Base-by-base conservation (phyloP, 495 filamentous ascomycete genomes). In the Penicillium mononematosum region DNA sequence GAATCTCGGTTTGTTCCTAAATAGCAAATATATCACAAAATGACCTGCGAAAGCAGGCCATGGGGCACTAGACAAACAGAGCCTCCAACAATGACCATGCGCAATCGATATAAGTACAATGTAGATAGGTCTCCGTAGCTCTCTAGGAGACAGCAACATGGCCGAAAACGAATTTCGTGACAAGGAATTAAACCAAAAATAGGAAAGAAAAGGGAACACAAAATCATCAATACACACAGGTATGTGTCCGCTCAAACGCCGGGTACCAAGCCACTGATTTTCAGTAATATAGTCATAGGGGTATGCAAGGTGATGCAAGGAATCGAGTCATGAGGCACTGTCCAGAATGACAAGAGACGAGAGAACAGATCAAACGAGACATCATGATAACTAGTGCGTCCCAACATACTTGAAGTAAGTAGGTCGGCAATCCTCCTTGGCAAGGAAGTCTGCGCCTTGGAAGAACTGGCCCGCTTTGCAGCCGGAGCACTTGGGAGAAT, bases 381-480 rank as follows among this genome's bases (percentile, higher is more conserved):
- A 34, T 1, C 45, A 36, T 57, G 50, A 47, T 27, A 53, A 48
- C 76, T 67, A 97, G 69, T 85, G 84, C 78, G 88, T 91, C 48
- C 92, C 90, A 25, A 88, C 90, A 70, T 87, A 91, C 75, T 96
- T 92, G 79, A 99, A 99, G 86, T 95, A 99, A 69, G 90, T 91
- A 29, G 92, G 90, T 51, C 95, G 81, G 75, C 95, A 99, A 73
- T 99, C 95, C 67, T 99, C 95, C 69, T 87, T 87, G 60, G 89
- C 80, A 24, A 99, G 76, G 72, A 81, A 96, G 29, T 81, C 72
- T 59, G 90, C 92, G 61, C 95, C 95, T 60, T 94, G 91, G 45
- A 89, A 96, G 63, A 96, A 88, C 32, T 87, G 80, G 39, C 92
- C 95, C 1, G 90, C 84, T 12, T 84, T 80, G 69, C 95, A 99